Evolutionary conservation across 768 basidiomycete species (phyloP).

Genomic region (Gelatoporia subvermispora): DNA sequence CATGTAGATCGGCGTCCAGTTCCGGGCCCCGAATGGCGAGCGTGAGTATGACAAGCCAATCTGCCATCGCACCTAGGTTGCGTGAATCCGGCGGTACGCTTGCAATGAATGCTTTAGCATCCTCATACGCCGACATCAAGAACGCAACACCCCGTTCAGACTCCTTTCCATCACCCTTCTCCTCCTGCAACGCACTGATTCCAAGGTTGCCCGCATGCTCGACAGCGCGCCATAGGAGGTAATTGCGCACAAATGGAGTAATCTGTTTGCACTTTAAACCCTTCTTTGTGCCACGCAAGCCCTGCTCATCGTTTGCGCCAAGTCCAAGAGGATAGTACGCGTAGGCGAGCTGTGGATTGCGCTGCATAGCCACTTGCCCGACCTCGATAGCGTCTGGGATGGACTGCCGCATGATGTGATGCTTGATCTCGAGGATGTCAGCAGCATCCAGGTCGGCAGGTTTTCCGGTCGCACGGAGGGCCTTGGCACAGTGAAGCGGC

Average conservation of each 20-base stretch:
- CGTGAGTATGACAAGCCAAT: slow-evolving; percentile 54
- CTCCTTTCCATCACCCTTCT: slow-evolving; percentile 34
- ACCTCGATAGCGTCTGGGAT: slow-evolving; percentile 41
- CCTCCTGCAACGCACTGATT: slow-evolving; percentile 40
- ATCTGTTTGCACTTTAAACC: slow-evolving; percentile 53
- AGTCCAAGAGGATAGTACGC: slow-evolving; percentile 58
- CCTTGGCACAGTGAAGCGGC: slow-evolving; percentile 51
- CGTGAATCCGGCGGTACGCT: slow-evolving; percentile 59
- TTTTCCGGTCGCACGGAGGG: slow-evolving; percentile 31
- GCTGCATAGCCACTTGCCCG: slow-evolving; percentile 41
- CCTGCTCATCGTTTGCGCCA: slow-evolving; percentile 39
- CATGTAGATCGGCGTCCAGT: slow-evolving; percentile 42
- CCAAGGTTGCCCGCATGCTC: slow-evolving; percentile 57
- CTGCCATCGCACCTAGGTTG: slow-evolving; percentile 51
- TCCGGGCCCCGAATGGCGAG: slow-evolving; percentile 48
- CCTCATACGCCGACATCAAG: slow-evolving; percentile 54
- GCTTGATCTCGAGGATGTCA: slow-evolving; percentile 62
- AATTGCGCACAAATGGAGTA: slow-evolving; percentile 52
- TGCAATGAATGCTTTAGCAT: slow-evolving; percentile 49
- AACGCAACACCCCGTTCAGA: slow-evolving; percentile 61
- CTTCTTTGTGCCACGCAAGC: slow-evolving; percentile 58
- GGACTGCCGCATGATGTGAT: slow-evolving; percentile 40
- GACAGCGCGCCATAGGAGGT: slow-evolving; percentile 56
- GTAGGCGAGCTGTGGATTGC: slow-evolving; percentile 53
- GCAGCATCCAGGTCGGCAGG: slow-evolving; percentile 43